These are phyloP conservation scores for Pythium dissotocum DNA, from an alignment of 352 stramenopile genomes.

Conservation along the genomic window DNA sequence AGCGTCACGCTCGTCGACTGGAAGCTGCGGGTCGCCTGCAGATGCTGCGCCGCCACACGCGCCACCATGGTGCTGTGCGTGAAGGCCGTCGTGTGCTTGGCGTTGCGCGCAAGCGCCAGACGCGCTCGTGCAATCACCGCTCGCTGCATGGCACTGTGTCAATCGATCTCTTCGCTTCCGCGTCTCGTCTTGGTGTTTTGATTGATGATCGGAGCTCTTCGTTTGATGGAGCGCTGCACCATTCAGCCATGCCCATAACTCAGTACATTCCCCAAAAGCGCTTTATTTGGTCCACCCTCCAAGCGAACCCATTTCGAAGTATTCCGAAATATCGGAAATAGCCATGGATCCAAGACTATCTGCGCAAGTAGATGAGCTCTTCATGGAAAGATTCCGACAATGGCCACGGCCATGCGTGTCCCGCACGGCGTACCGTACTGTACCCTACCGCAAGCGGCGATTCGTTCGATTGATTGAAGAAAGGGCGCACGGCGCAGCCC, in stretches of 20 bases:
- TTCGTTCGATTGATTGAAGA: conserved; percentile 16
- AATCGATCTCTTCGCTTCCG: conserved; percentile 10
- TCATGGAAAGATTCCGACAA: conserved; percentile 2
- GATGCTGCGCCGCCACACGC: conserved; percentile 2
- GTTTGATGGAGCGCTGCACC: neutral
- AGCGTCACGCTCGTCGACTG: conserved; percentile 13
- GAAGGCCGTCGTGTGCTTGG: neutral
- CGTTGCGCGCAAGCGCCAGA: neutral
- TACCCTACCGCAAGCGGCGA: neutral
- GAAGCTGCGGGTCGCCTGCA: conserved; percentile 8
- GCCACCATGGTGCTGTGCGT: neutral
- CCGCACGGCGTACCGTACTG: neutral
- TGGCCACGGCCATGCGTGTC: neutral
- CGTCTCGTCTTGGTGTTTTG: neutral
- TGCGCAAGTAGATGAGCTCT: neutral
- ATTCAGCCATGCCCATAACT: conserved; percentile 5
- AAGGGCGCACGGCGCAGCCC: conserved; percentile 4
- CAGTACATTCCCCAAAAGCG: conserved; percentile 8
- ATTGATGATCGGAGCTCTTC: conserved; percentile 1
- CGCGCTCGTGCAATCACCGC: neutral
- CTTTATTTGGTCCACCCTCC: neutral
- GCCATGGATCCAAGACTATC: neutral
- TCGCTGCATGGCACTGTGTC: neutral
- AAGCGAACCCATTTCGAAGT: neutral
- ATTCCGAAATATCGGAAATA: neutral